phyloP scores from a whole-genome alignment of 129 eudicot species.

The Chrysanthemum lavandulifolium region DNA sequence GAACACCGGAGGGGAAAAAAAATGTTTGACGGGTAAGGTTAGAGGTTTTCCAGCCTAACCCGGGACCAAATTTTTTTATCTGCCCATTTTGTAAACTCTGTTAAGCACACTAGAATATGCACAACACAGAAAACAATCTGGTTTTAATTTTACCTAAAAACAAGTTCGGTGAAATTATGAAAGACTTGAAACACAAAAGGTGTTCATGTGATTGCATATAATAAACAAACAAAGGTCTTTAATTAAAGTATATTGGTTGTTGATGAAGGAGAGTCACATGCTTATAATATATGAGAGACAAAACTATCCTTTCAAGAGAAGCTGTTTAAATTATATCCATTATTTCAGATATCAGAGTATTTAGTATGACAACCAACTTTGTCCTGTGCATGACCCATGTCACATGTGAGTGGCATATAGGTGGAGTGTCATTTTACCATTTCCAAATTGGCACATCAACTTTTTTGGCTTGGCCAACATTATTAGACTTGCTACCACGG shows the following conservation, averaged over 20 bases:
- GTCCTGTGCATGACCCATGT: conserved; percentile 23
- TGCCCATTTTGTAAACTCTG: background rate
- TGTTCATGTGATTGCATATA: conserved; percentile 27
- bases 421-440: conserved; percentile 3
- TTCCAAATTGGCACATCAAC: background rate
- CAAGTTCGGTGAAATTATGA: background rate
- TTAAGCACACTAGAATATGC: background rate
- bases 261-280: conserved; percentile 32
- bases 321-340: conserved; percentile 19
- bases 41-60: background rate
- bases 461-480: background rate
- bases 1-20: too few relatives aligned
- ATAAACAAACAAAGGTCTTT: background rate
- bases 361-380: conserved; percentile 21
- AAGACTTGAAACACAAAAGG: conserved; percentile 16
- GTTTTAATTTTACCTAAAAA: background rate
- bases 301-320: conserved; percentile 31
- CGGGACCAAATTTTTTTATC: too few relatives aligned
- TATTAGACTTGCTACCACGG: background rate
- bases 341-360: conserved; percentile 6
- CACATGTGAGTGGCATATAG: conserved; percentile 34
- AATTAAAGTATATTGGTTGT: conserved; percentile 16
- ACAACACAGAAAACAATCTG: background rate
- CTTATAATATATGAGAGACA: conserved; percentile 13
- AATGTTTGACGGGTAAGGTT: background rate